phyloP scores from a whole-genome alignment of 2,329 filamentous ascomycete genomes.

The Zymoseptoria passerinii region DNA sequence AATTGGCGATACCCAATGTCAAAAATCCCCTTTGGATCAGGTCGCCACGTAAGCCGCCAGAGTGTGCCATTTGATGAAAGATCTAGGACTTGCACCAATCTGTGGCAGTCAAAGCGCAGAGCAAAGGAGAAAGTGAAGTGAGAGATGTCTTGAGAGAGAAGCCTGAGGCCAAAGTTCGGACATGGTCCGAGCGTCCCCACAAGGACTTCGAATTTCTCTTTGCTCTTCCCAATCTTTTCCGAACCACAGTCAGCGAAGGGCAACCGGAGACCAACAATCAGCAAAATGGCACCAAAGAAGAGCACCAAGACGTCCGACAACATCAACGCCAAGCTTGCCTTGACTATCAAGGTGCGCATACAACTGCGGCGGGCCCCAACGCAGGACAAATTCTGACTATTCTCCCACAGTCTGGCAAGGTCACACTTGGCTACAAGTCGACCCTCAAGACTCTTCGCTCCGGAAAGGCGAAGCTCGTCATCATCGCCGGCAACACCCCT shows the following conservation, averaged over 20 bases:
- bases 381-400: constrained; percentile 9
- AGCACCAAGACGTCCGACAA: constrained; percentile 78
- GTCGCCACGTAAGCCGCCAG: too few relatives aligned
- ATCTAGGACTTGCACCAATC: too few relatives aligned
- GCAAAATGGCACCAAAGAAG: constrained; percentile 66
- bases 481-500: constrained; percentile 91
- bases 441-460: constrained; percentile 84
- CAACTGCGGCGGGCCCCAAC: neutral
- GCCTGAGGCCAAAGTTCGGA: too few relatives aligned
- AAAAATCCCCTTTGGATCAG: too few relatives aligned
- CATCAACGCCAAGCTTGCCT: constrained; percentile 61
- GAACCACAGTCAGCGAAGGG: constrained; percentile 13
- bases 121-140: too few relatives aligned
- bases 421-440: constrained; percentile 84
- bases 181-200: too few relatives aligned
- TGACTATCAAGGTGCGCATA: constrained; percentile 29
- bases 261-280: constrained; percentile 20
- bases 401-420: constrained; percentile 42
- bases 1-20: too few relatives aligned
- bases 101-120: too few relatives aligned
- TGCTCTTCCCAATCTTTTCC: neutral
- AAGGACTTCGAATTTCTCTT: neutral
- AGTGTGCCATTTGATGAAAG: too few relatives aligned
- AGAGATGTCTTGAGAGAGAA: too few relatives aligned
- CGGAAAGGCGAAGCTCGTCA: constrained; percentile 97